Evolutionary conservation across 2,329 filamentous ascomycete species (phyloP).

Genomic region (Colletotrichum truncatum): DNA sequence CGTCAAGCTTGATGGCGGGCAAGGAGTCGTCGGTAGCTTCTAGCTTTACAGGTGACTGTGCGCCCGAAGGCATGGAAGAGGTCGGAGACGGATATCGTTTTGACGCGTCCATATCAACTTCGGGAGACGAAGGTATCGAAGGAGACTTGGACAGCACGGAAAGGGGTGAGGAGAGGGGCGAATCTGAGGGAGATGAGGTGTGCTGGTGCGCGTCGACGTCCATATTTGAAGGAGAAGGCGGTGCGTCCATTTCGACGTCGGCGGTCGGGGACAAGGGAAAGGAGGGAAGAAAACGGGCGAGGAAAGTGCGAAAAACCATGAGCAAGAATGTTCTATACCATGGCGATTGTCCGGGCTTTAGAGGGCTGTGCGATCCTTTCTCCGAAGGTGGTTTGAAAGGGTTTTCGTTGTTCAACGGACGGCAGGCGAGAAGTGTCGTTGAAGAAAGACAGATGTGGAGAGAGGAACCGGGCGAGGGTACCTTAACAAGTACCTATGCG

Average conservation of each 20-base stretch:
- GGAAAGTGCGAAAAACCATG: conserved; percentile 19
- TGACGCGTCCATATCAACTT: conserved; percentile 43
- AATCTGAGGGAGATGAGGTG: conserved; percentile 39
- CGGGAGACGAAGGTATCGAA: conserved; percentile 57
- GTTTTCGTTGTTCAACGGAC: conserved; percentile 27
- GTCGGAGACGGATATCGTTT: conserved; percentile 62
- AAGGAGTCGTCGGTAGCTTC: conserved; percentile 45
- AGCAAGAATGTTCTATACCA: conserved; percentile 23
- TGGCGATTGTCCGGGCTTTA: conserved; percentile 19
- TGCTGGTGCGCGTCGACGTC: conserved; percentile 18
- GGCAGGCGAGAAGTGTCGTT: conserved; percentile 28
- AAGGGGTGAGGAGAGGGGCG: conserved; percentile 62
- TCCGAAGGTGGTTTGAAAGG: conserved; percentile 16
- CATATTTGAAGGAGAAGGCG: conserved; percentile 24
- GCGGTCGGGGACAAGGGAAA: conserved; percentile 10
- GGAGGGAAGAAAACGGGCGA: conserved; percentile 7
- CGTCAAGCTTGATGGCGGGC: conserved; percentile 38
- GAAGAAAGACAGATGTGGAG: conserved; percentile 32
- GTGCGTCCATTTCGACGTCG: conserved; percentile 22
- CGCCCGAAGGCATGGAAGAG: conserved; percentile 53
- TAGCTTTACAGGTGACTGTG: conserved; percentile 60
- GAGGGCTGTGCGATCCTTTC: conserved; percentile 11
- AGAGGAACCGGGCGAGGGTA: conserved; percentile 29
- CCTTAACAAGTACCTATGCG: conserved; percentile 27
- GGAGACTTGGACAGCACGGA: conserved; percentile 64